phyloP scores from a whole-genome alignment of 768 basidiomycete genomes.

The Lactarius hatsudake region DNA sequence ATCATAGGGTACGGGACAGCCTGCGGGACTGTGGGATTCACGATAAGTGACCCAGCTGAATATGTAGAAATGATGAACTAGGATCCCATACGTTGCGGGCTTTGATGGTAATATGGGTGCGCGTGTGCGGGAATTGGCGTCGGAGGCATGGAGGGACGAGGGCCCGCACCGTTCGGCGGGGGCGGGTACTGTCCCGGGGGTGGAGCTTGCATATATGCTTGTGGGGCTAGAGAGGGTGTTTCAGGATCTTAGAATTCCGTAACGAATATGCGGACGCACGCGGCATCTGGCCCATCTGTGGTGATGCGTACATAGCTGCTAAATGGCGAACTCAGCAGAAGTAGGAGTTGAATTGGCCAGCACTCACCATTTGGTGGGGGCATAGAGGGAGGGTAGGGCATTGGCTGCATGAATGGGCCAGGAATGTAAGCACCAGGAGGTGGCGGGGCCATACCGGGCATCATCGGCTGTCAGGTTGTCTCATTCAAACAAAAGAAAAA shows the following conservation, averaged over 20 bases:
- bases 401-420: conserved; percentile 78
- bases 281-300: conserved; percentile 84
- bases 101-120: conserved; percentile 86
- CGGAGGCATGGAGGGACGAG: conserved; percentile 87
- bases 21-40: conserved; percentile 61
- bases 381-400: conserved; percentile 80
- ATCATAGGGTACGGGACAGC: conserved; percentile 89
- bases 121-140: conserved; percentile 86
- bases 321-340: conserved; percentile 12
- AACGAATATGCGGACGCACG: conserved; percentile 48
- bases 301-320: conserved; percentile 76
- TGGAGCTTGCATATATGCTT: conserved; percentile 75
- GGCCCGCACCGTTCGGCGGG: conserved; percentile 74
- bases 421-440: conserved; percentile 80
- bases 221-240: conserved; percentile 46
- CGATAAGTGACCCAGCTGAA: conserved; percentile 2
- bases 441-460: conserved; percentile 80
- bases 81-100: conserved; percentile 68
- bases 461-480: conserved; percentile 57
- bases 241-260: conserved; percentile 1
- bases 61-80: conserved; percentile 27
- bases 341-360: conserved; percentile 7
- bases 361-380: conserved; percentile 66
- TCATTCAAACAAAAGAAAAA: conserved; percentile 9
- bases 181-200: conserved; percentile 76